These are phyloP conservation scores for Allium sativum DNA, from an alignment of 106 monocot species.

Conservation along the genomic window DNA sequence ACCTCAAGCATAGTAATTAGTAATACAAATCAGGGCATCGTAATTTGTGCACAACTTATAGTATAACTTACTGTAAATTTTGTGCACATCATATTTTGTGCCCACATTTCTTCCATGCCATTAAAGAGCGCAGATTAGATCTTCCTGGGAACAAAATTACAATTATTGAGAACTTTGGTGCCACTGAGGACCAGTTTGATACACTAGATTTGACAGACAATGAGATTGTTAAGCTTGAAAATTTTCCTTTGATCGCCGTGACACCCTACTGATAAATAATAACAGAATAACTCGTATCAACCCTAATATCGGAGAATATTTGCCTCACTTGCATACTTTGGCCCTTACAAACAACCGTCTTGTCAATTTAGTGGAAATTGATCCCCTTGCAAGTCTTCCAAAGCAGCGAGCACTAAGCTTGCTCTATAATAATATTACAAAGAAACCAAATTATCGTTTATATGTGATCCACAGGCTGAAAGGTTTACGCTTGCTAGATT, in stretches of 20 bases:
- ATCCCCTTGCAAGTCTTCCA: slow-evolving; percentile 86
- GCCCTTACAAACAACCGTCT: slow-evolving; percentile 95
- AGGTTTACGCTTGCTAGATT: slow-evolving; percentile 74
- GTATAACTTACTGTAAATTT: too few relatives aligned
- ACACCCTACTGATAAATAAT: slow-evolving; percentile 81
- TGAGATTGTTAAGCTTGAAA: slow-evolving; percentile 98
- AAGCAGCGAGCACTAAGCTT: slow-evolving; percentile 80
- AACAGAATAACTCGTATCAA: slow-evolving; percentile 97
- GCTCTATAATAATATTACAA: slow-evolving; percentile 89
- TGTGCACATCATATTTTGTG: too few relatives aligned
- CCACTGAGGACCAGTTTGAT: slow-evolving; percentile 99
- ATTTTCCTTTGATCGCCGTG: slow-evolving; percentile 84
- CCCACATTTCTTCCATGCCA: slow-evolving; percentile 95
- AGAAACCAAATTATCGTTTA: slow-evolving; percentile 85
- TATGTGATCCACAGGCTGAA: slow-evolving; percentile 95
- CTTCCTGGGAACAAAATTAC: slow-evolving; percentile 94
- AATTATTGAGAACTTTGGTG: slow-evolving; percentile 82
- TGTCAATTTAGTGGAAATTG: slow-evolving; percentile 88
- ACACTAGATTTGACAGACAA: slow-evolving; percentile 92
- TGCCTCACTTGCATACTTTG: slow-evolving; percentile 87
- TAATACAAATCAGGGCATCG: too few relatives aligned
- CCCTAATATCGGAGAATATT: slow-evolving; percentile 82
- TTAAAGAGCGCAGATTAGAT: slow-evolving; percentile 79
- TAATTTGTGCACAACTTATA: too few relatives aligned
- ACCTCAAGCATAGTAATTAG: too few relatives aligned